phyloP scores from a whole-genome alignment of 257 asterid species.

The Solanum sitiens region DNA sequence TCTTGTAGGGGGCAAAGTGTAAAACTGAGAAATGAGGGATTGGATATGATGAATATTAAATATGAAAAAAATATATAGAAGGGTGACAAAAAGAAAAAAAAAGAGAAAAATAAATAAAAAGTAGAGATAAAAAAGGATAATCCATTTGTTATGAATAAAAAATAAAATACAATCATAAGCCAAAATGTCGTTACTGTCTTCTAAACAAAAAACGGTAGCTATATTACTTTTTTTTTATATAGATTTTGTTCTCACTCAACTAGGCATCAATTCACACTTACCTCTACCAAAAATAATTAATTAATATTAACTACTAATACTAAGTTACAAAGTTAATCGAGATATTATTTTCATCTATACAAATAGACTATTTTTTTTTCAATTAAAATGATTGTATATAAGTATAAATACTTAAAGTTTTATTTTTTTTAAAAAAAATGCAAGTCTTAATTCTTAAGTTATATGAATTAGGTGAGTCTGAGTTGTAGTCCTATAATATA shows the following conservation, averaged over 20 bases:
- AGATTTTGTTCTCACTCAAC: not conserved
- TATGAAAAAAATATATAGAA: not conserved
- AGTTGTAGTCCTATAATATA: not conserved
- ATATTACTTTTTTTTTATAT: not conserved
- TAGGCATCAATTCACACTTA: not conserved
- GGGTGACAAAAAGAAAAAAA: not conserved
- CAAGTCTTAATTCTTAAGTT: not conserved
- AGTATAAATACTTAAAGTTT: not conserved
- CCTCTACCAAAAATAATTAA: not conserved
- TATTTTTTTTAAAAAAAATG: not conserved
- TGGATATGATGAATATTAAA: not conserved
- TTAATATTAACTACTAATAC: not conserved
- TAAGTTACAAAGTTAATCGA: not conserved
- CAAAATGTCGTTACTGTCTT: slow-evolving; percentile 44
- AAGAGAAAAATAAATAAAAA: not conserved
- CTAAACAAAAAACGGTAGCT: slow-evolving; percentile 24
- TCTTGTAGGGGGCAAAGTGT: not conserved
- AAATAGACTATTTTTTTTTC: not conserved
- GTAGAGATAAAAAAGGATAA: slow-evolving; percentile 3
- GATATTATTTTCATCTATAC: not conserved
- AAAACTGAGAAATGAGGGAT: not conserved
- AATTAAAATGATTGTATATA: not conserved
- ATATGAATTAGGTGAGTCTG: not conserved
- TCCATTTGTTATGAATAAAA: not conserved
- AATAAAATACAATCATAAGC: slow-evolving; percentile 23